Conservation (phyloP, 179 eudicot genomes). For the Sideroxylon spinosum region DNA sequence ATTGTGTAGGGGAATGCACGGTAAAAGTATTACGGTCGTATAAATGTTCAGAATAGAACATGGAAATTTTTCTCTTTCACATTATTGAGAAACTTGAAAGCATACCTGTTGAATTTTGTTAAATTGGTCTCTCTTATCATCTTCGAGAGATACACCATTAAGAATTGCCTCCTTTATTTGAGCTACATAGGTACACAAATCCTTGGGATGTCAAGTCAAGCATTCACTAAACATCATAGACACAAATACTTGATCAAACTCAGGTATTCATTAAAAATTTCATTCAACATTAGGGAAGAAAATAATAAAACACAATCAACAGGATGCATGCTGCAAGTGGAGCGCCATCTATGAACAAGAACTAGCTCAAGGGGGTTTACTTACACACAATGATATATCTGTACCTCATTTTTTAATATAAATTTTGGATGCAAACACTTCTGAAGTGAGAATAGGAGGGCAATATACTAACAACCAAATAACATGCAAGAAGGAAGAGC, state of each 20-base stretch:
- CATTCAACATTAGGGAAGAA: not conserved
- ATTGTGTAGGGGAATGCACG: not conserved
- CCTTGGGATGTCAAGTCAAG: not conserved
- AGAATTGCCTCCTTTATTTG: constrained; percentile 85
- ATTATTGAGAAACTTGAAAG: not conserved
- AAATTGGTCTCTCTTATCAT: constrained; percentile 76
- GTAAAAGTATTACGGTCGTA: not conserved
- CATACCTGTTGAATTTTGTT: constrained; percentile 86
- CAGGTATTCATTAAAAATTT: not conserved
- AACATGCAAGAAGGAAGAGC: not conserved
- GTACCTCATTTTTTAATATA: not conserved
- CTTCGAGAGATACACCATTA: constrained; percentile 87
- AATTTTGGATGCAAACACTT: not conserved
- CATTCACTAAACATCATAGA: not conserved
- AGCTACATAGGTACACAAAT: constrained; percentile 45
- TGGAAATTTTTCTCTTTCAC: not conserved
- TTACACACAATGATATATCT: not conserved
- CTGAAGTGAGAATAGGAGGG: not conserved
- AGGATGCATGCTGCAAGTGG: not conserved
- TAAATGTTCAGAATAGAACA: not conserved
- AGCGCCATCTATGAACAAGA: not conserved
- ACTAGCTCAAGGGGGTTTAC: not conserved
- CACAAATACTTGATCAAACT: constrained; percentile 7
- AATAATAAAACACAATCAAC: not conserved
- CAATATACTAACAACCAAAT: not conserved